These are phyloP conservation scores for Cyberlindnera lachancei DNA, from an alignment of 805 yeast genomes.

Conservation along the genomic window DNA sequence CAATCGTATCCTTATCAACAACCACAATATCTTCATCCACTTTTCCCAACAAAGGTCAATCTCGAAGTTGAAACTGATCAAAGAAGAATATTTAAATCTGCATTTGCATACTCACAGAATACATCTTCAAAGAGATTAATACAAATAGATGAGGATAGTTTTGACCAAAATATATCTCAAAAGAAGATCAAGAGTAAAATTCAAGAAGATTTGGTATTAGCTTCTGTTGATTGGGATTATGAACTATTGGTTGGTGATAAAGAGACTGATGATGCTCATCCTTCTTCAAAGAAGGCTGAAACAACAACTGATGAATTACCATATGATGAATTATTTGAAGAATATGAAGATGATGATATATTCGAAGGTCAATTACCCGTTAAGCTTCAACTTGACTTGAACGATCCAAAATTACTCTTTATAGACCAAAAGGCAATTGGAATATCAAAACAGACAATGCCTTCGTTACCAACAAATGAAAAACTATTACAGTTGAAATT, in stretches of 20 bases:
- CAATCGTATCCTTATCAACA: constrained; percentile 46
- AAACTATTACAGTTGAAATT: constrained; percentile 51
- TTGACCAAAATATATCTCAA: constrained; percentile 9
- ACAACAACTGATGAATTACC: constrained; percentile 1
- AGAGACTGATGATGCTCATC: background rate
- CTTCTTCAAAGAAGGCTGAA: constrained; percentile 3
- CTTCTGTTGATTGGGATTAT: constrained; percentile 77
- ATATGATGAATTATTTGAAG: constrained; percentile 20
- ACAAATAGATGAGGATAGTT: constrained; percentile 8
- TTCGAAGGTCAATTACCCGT: constrained; percentile 53
- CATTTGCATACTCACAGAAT: constrained; percentile 10
- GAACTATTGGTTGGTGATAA: constrained; percentile 47
- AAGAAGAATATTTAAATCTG: constrained; percentile 39
- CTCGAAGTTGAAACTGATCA: constrained; percentile 63
- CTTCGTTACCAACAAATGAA: constrained; percentile 44
- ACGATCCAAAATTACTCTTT: constrained; percentile 76
- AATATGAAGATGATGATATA: constrained; percentile 63
- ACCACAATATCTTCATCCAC: constrained; percentile 21
- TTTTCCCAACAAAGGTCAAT: constrained; percentile 50
- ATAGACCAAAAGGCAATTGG: constrained; percentile 33
- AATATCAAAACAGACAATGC: constrained; percentile 8
- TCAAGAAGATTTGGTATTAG: constrained; percentile 50
- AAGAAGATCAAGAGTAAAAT: constrained; percentile 10
- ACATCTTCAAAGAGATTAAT: constrained; percentile 12
- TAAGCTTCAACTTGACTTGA: constrained; percentile 63